These are phyloP conservation scores for Sarocladium kiliense DNA, from an alignment of 2,329 filamentous ascomycete genomes.

Conservation along the genomic window DNA sequence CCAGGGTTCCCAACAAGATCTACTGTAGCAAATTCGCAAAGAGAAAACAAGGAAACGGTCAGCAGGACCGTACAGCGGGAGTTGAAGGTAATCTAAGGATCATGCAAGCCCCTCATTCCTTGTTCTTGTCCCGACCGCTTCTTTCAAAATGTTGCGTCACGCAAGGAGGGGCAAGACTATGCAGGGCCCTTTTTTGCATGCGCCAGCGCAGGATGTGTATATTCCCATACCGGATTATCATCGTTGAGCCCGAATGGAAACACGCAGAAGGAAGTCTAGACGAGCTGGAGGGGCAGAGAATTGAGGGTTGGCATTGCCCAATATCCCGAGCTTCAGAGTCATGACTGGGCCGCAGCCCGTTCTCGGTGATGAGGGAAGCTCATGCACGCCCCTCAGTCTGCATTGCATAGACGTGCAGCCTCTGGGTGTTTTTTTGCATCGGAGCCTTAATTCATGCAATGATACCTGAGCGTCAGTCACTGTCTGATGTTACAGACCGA, in stretches of 20 bases:
- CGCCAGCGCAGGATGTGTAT: neutral
- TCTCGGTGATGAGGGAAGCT: neutral
- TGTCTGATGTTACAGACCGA: neutral
- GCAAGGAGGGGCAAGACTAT: neutral
- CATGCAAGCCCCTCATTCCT: conserved; percentile 3
- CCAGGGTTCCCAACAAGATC: neutral
- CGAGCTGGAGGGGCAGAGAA: conserved; percentile 6
- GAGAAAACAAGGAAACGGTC: neutral
- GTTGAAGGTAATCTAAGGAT: too few species aligned
- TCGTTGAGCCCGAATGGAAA: neutral
- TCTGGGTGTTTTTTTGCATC: neutral
- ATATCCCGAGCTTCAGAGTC: too few species aligned
- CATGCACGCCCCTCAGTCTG: conserved; percentile 7
- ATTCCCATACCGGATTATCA: neutral
- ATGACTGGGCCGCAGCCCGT: neutral
- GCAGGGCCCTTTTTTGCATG: neutral
- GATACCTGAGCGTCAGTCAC: conserved; percentile 5
- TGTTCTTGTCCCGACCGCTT: conserved; percentile 1
- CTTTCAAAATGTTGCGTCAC: conserved; percentile 5
- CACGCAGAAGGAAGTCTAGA: neutral
- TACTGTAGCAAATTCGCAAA: too few species aligned
- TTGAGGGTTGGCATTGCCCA: too few species aligned
- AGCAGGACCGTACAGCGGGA: neutral
- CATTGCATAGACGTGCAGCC: neutral
- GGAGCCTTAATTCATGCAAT: conserved; percentile 9